phyloP scores from a whole-genome alignment of 805 yeast species.

The Wickerhamomyces queroliae region DNA sequence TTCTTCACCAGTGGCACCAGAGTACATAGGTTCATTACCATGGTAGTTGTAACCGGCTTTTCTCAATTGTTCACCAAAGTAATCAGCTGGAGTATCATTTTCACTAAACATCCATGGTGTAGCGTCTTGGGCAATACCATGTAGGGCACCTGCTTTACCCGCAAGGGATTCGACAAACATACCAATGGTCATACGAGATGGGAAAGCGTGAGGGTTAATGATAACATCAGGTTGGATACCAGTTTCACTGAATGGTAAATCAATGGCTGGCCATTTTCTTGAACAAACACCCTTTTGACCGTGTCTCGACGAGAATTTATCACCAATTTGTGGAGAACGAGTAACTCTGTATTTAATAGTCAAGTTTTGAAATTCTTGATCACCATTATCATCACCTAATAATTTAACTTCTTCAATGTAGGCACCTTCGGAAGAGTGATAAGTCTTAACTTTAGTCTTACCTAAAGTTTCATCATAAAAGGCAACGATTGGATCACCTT shows the following conservation, averaged over 20 bases:
- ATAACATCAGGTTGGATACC: conserved; percentile 98
- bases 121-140: conserved; percentile 95
- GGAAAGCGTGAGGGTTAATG: conserved; percentile 99
- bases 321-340: conserved; percentile 93
- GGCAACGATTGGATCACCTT: conserved; percentile 95
- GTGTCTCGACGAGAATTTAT: conserved; percentile 95
- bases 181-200: conserved; percentile 99
- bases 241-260: conserved; percentile 93
- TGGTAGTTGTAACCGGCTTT: conserved; percentile 93
- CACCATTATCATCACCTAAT: conserved; percentile 72
- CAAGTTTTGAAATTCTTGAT: conserved; percentile 74
- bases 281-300: conserved; percentile 99
- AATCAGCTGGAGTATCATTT: conserved; percentile 93
- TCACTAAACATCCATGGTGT: conserved; percentile 96
- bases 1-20: conserved; percentile 98
- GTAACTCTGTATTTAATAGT: conserved; percentile 88
- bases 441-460: conserved; percentile 85
- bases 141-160: conserved; percentile 98
- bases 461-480: conserved; percentile 88
- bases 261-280: conserved; percentile 94
- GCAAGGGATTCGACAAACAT: conserved; percentile 98
- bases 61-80: conserved; percentile 87
- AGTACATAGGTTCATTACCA: conserved; percentile 98
- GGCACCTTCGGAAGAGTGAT: conserved; percentile 92
- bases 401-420: conserved; percentile 93